Base-by-base conservation (phyloP, 495 filamentous ascomycete species). In the Podospora bellae-mahoneyi region DNA sequence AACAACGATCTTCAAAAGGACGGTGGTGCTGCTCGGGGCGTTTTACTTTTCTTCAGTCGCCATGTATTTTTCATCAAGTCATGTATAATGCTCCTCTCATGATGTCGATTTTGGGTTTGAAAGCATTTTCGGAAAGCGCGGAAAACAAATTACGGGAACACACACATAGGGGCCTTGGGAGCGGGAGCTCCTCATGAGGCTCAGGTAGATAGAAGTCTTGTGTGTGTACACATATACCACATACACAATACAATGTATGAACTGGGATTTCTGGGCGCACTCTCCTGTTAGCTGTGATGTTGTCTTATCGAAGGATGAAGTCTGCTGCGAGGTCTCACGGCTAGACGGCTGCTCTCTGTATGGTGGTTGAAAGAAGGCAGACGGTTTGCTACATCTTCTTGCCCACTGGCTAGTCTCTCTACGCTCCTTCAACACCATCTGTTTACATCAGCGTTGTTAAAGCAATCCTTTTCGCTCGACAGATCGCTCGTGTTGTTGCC, bases 21-120 rank as follows among this genome's bases (percentile, higher is more conserved):
- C 39, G 48, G 18, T 27, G 20, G 57, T 70, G 67, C 53, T 58
- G 69, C 54, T 16, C 48, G 34, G 62, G 67, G 65, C 69, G 67
- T 69, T 72, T 60, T 59, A 5, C 4, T 7, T 54, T 73, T 72
- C 73, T 66, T 53, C 16, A 64, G 56, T 28, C 6, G 53, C 10
- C 20, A 53, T 68, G 61, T 63, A 71, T 76, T 74, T 66, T 71
- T 72, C 60, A 60, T 69, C 55, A 48, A 39, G 27, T 48, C 71
- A 75, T 80, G 80, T 80, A 80, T 81, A 82, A 80, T 81, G 79
- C 81, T 83, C 81, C 81, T 78, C 81, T 83, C 81, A 83, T 72
- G 80, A 83, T 74, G 66, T 72, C 64, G 66, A 44, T 72, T 66
- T 65, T 64, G 55, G n/a, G n/a, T 58, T 26, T 58, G 55, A 26